Percentiles rank a stretch among this genome's conserved stretches.
These are phyloP conservation scores for Collybia sordida DNA, from an alignment of 768 basidiomycete species.

Conservation along the genomic window DNA sequence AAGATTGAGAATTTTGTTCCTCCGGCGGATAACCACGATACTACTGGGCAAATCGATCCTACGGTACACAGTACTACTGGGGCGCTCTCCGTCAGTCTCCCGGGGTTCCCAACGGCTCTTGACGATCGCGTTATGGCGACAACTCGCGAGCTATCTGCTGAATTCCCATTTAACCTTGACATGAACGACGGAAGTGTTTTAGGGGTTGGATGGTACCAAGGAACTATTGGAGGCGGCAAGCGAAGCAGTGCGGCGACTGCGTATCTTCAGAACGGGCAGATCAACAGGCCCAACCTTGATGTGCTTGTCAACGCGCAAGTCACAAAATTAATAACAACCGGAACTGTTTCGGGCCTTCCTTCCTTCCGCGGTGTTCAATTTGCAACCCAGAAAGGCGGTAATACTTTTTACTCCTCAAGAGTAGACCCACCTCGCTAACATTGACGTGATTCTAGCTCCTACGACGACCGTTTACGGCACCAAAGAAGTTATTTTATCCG, in stretches of 20 bases:
- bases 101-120: constrained; percentile 27
- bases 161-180: constrained; percentile 28
- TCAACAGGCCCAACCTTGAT: constrained; percentile 18
- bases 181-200: constrained; percentile 25
- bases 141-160: constrained; percentile 22
- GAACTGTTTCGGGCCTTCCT: not conserved
- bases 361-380: constrained; percentile 6
- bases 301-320: constrained; percentile 16
- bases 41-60: constrained; percentile 34
- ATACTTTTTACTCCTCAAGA: not conserved
- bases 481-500: constrained; percentile 9
- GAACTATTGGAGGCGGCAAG: constrained; percentile 8
- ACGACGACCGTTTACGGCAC: not conserved
- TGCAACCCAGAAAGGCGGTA: constrained; percentile 1
- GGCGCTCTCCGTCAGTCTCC: constrained; percentile 27
- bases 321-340: constrained; percentile 8
- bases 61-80: constrained; percentile 34
- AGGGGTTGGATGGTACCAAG: constrained; percentile 22
- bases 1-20: constrained; percentile 36
- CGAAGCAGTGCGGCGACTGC: constrained; percentile 19
- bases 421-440: not conserved
- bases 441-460: not conserved
- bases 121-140: constrained; percentile 31
- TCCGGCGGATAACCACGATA: constrained; percentile 38
- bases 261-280: constrained; percentile 14